A percentile compares a stretch with the other conserved stretches of the same genome.
Evolutionary conservation across 2,329 filamentous ascomycete species (phyloP).

Genomic region (Beauveria sp.): DNA sequence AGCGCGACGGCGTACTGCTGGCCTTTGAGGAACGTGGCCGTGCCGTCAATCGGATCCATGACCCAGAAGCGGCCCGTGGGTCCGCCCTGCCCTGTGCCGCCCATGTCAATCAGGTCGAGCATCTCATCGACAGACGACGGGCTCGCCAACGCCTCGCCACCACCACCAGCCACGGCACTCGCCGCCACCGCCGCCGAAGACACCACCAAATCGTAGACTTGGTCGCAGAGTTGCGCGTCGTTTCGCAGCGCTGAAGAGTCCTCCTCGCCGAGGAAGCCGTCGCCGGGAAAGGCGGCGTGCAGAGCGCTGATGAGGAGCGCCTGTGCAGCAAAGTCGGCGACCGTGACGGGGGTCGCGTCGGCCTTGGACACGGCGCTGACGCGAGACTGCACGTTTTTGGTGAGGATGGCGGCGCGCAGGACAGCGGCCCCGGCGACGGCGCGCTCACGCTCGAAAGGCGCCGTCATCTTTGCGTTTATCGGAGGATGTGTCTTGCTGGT

Average conservation of each 20-base stretch:
- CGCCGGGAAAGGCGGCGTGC: slow-evolving; percentile 43
- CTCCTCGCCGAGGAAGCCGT: slow-evolving; percentile 56
- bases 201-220: slow-evolving; percentile 49
- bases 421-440: slow-evolving; percentile 37
- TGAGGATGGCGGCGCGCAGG: slow-evolving; percentile 48
- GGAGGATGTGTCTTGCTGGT: neutral
- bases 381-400: slow-evolving; percentile 37
- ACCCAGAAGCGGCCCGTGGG: slow-evolving; percentile 45
- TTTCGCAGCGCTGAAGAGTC: slow-evolving; percentile 43
- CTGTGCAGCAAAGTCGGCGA: slow-evolving; percentile 57
- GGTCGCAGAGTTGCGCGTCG: slow-evolving; percentile 38
- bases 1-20: slow-evolving; percentile 58
- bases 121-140: slow-evolving; percentile 45
- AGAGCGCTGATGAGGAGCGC: slow-evolving; percentile 52
- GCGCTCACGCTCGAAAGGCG: slow-evolving; percentile 22
- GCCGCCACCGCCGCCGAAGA: slow-evolving; percentile 14
- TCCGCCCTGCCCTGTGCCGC: slow-evolving; percentile 34
- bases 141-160: slow-evolving; percentile 21
- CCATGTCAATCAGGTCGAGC: slow-evolving; percentile 54
- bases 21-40: slow-evolving; percentile 51
- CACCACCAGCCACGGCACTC: slow-evolving; percentile 6
- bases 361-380: slow-evolving; percentile 47
- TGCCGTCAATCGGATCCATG: slow-evolving; percentile 59
- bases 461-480: slow-evolving; percentile 15
- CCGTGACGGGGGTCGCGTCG: slow-evolving; percentile 53